Percentiles rank a stretch among this genome's conserved stretches.
These are phyloP conservation scores for Filobasidium floriforme DNA, from an alignment of 768 basidiomycete species.

Conservation along the genomic window DNA sequence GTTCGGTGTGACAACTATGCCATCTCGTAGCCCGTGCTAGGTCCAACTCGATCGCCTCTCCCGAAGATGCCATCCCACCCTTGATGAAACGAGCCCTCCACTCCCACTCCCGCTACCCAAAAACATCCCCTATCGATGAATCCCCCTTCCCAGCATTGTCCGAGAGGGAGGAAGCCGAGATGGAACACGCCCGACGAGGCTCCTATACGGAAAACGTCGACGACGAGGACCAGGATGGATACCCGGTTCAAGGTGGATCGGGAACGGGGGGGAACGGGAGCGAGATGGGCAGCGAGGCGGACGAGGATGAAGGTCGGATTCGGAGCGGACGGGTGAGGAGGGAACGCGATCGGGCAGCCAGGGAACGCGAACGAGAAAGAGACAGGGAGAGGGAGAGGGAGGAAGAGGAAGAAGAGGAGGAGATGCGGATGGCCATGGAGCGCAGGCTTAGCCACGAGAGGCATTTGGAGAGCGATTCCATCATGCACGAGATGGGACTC, in stretches of 20 bases:
- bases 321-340: constrained; percentile 1
- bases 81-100: constrained; percentile 14
- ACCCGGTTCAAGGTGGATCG: constrained; percentile 5
- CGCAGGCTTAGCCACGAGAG: constrained; percentile 23
- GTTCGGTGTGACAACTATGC: no score
- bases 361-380: background rate
- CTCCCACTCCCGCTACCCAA: constrained; percentile 25
- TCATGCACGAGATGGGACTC: background rate
- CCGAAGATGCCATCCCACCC: constrained; percentile 21
- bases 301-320: constrained; percentile 19
- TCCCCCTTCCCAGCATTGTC: constrained; percentile 39
- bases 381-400: constrained; percentile 15
- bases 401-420: constrained; percentile 18
- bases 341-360: background rate
- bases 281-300: constrained; percentile 8
- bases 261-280: background rate
- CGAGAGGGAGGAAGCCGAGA: constrained; percentile 39
- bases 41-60: constrained; percentile 30
- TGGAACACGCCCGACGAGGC: constrained; percentile 35
- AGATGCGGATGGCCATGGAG: constrained; percentile 16
- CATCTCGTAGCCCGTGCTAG: constrained; percentile 40
- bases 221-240: constrained; percentile 10
- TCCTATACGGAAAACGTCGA: constrained; percentile 21
- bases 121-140: constrained; percentile 36
- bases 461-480: constrained; percentile 6